Evolutionary conservation across 805 yeast species (phyloP).

Genomic region (Wickerhamomyces alni): DNA sequence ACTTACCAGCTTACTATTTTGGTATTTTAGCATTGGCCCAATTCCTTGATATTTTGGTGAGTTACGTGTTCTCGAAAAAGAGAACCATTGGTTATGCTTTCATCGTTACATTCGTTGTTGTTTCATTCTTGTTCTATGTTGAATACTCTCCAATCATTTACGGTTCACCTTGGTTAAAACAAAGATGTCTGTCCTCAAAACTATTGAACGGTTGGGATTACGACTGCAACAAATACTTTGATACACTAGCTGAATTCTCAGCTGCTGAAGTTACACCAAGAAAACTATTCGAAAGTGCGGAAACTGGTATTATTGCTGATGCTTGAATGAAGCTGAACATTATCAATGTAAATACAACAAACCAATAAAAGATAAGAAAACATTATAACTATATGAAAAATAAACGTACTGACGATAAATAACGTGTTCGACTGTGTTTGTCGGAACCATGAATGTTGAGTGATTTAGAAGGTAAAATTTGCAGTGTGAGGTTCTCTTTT

Average conservation of each 20-base stretch:
- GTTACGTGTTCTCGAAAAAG: constrained; percentile 35
- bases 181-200: constrained; percentile 56
- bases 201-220: constrained; percentile 78
- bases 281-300: neutral
- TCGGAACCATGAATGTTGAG: no score
- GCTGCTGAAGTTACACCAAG: neutral
- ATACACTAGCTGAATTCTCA: neutral
- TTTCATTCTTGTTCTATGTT: constrained; percentile 48
- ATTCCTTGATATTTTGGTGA: constrained; percentile 46
- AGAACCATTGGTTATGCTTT: constrained; percentile 39
- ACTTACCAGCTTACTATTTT: constrained; percentile 88
- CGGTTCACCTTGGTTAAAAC: constrained; percentile 75
- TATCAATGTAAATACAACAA: no score
- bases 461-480: neutral
- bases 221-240: constrained; percentile 53
- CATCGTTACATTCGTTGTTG: constrained; percentile 42
- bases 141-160: constrained; percentile 69
- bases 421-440: no score
- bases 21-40: constrained; percentile 76
- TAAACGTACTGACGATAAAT: no score
- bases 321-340: neutral
- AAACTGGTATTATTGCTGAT: neutral
- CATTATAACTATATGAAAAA: no score
- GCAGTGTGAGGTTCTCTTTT: neutral
- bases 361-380: no score